These are phyloP conservation scores for Pyricularia pennisetigena DNA, from an alignment of 2,329 filamentous ascomycete species.

Conservation along the genomic window DNA sequence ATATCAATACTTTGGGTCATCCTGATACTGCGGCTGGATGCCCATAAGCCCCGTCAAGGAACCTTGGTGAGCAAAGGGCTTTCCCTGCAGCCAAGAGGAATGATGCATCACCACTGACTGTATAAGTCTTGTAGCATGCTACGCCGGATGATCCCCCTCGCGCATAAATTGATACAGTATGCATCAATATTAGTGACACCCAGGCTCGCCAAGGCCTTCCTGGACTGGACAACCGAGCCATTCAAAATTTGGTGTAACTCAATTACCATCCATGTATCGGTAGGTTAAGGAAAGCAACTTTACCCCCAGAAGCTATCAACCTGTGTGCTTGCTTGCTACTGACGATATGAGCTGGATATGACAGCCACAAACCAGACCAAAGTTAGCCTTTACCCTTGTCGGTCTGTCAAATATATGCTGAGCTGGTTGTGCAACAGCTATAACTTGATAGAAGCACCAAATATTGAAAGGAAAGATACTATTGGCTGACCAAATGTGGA, in stretches of 20 bases:
- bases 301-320: not conserved
- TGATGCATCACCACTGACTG: not conserved
- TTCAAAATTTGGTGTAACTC: not conserved
- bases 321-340: not conserved
- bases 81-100: not conserved
- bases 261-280: not conserved
- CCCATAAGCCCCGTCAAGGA: not conserved
- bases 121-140: not conserved
- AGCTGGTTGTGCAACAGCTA: too few relatives aligned
- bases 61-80: not conserved
- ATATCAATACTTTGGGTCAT: not conserved
- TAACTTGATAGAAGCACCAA: not conserved
- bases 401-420: too few relatives aligned
- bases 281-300: not conserved
- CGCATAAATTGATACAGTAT: not conserved
- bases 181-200: not conserved
- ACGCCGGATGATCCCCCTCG: not conserved
- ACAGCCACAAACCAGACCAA: too few relatives aligned
- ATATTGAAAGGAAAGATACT: not conserved
- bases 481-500: too few relatives aligned
- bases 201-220: not conserved
- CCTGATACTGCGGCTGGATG: not conserved
- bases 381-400: too few relatives aligned
- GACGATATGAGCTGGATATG: too few relatives aligned
- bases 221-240: not conserved